Conservation (phyloP, 345 rosid species). For the Melaleuca quinquenervia region DNA sequence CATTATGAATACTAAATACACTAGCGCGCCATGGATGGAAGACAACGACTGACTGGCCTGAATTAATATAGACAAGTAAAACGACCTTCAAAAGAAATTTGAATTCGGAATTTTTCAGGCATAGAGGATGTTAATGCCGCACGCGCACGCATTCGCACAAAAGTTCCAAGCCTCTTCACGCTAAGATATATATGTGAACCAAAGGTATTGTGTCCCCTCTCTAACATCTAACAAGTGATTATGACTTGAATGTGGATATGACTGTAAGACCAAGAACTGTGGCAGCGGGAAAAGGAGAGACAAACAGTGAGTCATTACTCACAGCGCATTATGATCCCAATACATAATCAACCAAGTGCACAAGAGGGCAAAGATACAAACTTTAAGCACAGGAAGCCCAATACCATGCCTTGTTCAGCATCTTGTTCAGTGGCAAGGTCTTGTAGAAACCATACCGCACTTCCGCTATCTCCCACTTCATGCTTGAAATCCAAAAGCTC, state of each 20-base stretch:
- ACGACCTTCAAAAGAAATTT: not conserved
- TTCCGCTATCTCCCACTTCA: conserved; percentile 45
- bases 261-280: not conserved
- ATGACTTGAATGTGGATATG: not conserved
- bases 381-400: not conserved
- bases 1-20: not conserved
- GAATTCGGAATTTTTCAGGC: not conserved
- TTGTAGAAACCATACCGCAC: conserved; percentile 69
- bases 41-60: not conserved
- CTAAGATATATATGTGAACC: not conserved
- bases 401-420: conserved; percentile 58
- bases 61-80: not conserved
- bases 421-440: conserved; percentile 69
- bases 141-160: not conserved
- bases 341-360: not conserved
- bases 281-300: not conserved
- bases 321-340: not conserved
- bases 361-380: not conserved
- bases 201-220: not conserved
- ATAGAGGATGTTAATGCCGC: not conserved
- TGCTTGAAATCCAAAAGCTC: conserved; percentile 70
- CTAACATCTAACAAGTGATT: not conserved
- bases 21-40: not conserved
- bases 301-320: not conserved
- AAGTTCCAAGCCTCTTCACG: not conserved